Conservation (phyloP, 805 yeast genomes). For the Yarrowia yakushimensis region DNA sequence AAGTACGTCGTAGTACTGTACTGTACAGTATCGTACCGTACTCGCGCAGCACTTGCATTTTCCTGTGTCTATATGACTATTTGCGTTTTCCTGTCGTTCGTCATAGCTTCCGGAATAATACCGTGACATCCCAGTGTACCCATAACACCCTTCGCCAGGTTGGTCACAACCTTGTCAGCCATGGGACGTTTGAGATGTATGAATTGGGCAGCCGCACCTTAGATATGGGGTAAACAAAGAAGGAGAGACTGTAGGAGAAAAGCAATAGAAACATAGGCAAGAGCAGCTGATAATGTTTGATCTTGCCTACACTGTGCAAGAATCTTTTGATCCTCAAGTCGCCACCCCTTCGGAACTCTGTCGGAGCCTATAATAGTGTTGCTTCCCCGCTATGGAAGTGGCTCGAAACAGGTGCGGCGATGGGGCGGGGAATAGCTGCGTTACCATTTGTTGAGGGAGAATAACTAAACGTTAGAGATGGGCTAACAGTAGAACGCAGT, state of each 20-base stretch:
- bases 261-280: not conserved
- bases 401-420: not conserved
- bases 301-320: not conserved
- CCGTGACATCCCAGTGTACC: not conserved
- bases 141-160: not conserved
- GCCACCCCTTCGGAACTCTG: not conserved
- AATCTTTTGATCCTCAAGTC: not conserved
- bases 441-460: not conserved
- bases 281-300: not conserved
- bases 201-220: not conserved
- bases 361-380: not conserved
- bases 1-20: no score
- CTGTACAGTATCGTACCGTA: no score
- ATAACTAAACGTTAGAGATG: not conserved
- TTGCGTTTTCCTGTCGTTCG: not conserved
- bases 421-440: slow-evolving; percentile 5
- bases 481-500: not conserved
- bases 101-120: not conserved
- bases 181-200: not conserved
- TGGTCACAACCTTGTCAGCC: not conserved
- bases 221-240: not conserved
- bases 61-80: no score
- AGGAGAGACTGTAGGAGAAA: not conserved
- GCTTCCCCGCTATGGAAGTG: not conserved
- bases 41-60: no score